These are phyloP conservation scores for Boletus tomentosulus DNA, from an alignment of 768 basidiomycete species.

Conservation along the genomic window DNA sequence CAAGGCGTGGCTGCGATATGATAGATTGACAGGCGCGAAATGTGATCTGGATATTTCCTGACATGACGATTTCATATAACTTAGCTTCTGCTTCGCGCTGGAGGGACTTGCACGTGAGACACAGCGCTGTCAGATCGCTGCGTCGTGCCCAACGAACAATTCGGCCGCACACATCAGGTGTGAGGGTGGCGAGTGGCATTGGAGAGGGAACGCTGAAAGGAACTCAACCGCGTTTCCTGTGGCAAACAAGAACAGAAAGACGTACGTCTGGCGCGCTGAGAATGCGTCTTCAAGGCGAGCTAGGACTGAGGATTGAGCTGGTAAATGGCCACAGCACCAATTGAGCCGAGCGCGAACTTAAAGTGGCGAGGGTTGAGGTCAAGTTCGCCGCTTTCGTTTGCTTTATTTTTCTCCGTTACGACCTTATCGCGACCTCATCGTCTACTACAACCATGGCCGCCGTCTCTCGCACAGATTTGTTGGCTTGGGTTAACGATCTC, in stretches of 20 bases:
- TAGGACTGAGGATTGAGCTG: not conserved
- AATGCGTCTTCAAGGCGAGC: not conserved
- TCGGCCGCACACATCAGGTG: conserved; percentile 40
- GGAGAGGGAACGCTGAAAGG: not conserved
- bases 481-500: conserved; percentile 93
- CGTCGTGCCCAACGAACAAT: conserved; percentile 37
- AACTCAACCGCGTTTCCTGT: not conserved
- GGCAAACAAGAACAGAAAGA: not conserved
- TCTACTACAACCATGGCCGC: conserved; percentile 46
- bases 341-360: not conserved
- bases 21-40: conserved; percentile 40
- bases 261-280: not conserved
- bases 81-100: conserved; percentile 44
- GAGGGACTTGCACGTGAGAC: conserved; percentile 43
- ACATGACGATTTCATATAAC: conserved; percentile 42
- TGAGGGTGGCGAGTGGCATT: conserved; percentile 24
- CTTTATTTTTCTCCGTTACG: not conserved
- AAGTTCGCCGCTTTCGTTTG: not conserved
- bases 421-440: conserved; percentile 6
- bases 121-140: conserved; percentile 41
- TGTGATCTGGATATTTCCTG: conserved; percentile 34
- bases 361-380: conserved; percentile 8
- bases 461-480: conserved; percentile 75
- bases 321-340: not conserved
- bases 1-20: conserved; percentile 33